Conservation (phyloP, 1,139 yeast species). For the Wickerhamiella pararugosa region DNA sequence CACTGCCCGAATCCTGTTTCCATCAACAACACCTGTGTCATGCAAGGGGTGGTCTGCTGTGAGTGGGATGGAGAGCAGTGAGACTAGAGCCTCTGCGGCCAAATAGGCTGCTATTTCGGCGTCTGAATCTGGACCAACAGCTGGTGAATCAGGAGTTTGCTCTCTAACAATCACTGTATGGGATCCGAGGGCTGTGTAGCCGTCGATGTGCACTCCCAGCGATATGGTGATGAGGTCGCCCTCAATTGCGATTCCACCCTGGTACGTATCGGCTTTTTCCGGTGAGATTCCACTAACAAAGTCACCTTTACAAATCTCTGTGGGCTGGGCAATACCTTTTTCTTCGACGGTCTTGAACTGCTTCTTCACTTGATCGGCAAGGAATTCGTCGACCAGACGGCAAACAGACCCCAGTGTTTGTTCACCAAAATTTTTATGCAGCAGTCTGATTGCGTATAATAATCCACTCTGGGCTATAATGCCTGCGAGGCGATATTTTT, state of each 20-base stretch:
- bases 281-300: conserved; percentile 72
- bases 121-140: conserved; percentile 75
- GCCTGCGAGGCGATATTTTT: conserved; percentile 81
- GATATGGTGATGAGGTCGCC: conserved; percentile 80
- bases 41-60: conserved; percentile 46
- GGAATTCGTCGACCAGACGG: conserved; percentile 61
- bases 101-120: conserved; percentile 78
- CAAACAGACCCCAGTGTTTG: conserved; percentile 61
- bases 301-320: conserved; percentile 71
- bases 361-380: conserved; percentile 22
- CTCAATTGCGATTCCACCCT: conserved; percentile 32
- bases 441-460: conserved; percentile 46
- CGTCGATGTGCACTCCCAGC: conserved; percentile 86
- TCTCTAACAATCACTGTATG: conserved; percentile 72
- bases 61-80: conserved; percentile 57
- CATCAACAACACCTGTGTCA: conserved; percentile 44
- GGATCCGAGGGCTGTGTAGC: conserved; percentile 74
- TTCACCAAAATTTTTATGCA: conserved; percentile 35
- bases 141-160: conserved; percentile 49
- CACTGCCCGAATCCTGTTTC: conserved; percentile 49
- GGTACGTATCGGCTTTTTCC: conserved; percentile 51
- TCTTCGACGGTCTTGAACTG: conserved; percentile 18
- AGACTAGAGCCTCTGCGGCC: conserved; percentile 70
- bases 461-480: conserved; percentile 82
- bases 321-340: conserved; percentile 88